A percentile compares a stretch with the other conserved stretches of the same genome.
Evolutionary conservation across 148 eudicot species (phyloP).

Genomic region (Amaranthus cruentus): DNA sequence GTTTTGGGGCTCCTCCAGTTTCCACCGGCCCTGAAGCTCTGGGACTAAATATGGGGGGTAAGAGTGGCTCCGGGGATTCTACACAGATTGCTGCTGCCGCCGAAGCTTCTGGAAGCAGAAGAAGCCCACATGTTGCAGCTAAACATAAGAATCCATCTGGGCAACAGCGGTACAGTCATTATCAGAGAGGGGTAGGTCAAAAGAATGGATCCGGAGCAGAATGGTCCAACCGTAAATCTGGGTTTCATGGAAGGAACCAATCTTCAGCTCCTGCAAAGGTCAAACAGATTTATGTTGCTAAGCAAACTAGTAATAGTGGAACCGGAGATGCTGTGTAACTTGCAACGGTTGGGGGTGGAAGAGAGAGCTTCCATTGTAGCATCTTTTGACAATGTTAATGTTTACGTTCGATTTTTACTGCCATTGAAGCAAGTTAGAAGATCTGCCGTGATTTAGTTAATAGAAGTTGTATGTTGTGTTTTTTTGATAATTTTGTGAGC

Average conservation of each 20-base stretch:
- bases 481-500: neutral
- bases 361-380: neutral
- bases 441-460: neutral
- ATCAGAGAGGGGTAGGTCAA: constrained; percentile 59
- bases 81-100: constrained; percentile 24
- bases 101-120: constrained; percentile 29
- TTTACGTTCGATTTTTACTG: neutral
- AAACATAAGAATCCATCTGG: constrained; percentile 42
- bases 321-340: constrained; percentile 33
- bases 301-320: constrained; percentile 50
- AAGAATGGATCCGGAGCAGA: constrained; percentile 51
- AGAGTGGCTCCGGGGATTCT: constrained; percentile 31
- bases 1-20: constrained; percentile 37
- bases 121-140: constrained; percentile 28
- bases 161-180: constrained; percentile 40
- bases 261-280: constrained; percentile 51
- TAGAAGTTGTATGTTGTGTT: constrained; percentile 5
- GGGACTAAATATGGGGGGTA: constrained; percentile 21
- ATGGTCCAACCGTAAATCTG: constrained; percentile 65
- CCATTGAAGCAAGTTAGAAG: neutral
- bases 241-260: constrained; percentile 73
- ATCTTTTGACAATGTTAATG: neutral
- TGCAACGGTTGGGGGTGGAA: neutral
- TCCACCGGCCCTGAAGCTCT: constrained; percentile 26
- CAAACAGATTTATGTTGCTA: constrained; percentile 90